Evolutionary conservation across 129 eudicot species (phyloP).

Genomic region (Chrysanthemum seticuspe): DNA sequence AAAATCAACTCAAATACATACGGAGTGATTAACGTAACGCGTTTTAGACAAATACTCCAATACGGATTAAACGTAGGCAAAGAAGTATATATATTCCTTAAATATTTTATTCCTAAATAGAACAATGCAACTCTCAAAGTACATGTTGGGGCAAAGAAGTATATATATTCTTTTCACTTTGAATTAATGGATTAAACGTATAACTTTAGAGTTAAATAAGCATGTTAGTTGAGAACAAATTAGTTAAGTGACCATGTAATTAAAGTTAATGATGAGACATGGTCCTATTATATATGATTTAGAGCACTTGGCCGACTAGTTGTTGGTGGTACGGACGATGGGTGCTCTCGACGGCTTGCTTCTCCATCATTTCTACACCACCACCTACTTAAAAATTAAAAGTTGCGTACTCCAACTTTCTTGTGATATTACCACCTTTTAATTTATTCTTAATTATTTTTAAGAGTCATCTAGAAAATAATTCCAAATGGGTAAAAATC

Average conservation of each 20-base stretch:
- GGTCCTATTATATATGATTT: constrained; percentile 15
- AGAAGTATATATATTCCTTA: too few relatives aligned
- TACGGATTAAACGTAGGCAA: too few relatives aligned
- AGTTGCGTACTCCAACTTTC: constrained; percentile 21
- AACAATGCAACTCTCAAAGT: too few relatives aligned
- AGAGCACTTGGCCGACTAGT: constrained; percentile 20
- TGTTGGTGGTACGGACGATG: constrained; percentile 30
- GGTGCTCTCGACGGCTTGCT: constrained; percentile 24
- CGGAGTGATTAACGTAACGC: too few relatives aligned
- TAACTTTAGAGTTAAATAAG: neutral
- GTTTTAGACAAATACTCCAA: too few relatives aligned
- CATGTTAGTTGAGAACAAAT: neutral
- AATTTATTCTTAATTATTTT: neutral
- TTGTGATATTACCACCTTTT: constrained; percentile 13
- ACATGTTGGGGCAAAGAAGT: too few relatives aligned
- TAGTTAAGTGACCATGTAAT: constrained; percentile 12
- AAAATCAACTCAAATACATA: too few relatives aligned
- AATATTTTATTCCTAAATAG: too few relatives aligned
- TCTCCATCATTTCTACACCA: constrained; percentile 21
- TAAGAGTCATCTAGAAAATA: too few relatives aligned
- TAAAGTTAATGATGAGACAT: constrained; percentile 26
- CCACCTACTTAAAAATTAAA: constrained; percentile 3
- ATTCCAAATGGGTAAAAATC: too few relatives aligned
- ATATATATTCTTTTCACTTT: too few relatives aligned
- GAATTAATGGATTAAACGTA: too few relatives aligned